These are phyloP conservation scores for Phytophthora pini DNA, from an alignment of 352 stramenopile species.

Conservation along the genomic window DNA sequence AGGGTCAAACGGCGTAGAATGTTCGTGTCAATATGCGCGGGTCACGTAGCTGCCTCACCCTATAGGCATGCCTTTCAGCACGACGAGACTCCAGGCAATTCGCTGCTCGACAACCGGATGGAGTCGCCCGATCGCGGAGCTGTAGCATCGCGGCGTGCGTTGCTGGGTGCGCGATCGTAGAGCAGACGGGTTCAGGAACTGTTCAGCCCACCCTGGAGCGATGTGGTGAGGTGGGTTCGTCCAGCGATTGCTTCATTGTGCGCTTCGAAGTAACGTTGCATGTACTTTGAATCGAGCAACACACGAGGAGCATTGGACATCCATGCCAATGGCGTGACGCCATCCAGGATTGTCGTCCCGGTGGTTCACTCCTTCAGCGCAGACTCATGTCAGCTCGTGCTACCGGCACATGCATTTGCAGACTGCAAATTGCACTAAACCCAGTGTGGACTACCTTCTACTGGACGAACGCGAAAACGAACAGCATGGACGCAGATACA, in stretches of 20 bases:
- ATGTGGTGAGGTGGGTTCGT: neutral
- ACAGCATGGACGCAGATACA: too few species aligned
- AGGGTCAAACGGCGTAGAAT: too few species aligned
- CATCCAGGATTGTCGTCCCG: neutral
- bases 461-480: too few species aligned
- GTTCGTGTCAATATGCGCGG: too few species aligned
- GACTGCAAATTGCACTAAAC: too few species aligned
- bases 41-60: neutral
- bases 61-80: neutral
- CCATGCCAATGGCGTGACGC: too few species aligned
- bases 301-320: neutral
- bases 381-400: neutral
- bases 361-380: neutral
- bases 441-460: too few species aligned
- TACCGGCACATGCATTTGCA: too few species aligned
- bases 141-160: neutral
- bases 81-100: conserved; percentile 3
- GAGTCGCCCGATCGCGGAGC: conserved; percentile 7
- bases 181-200: conserved; percentile 15
- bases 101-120: conserved; percentile 14
- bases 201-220: neutral
- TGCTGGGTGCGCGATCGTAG: conserved; percentile 7
- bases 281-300: neutral
- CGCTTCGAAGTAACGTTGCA: too few species aligned
- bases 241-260: too few species aligned